Percentiles rank a stretch among this genome's conserved stretches.
These are phyloP conservation scores for Neonectria punicea DNA, from an alignment of 2,329 filamentous ascomycete species.

Conservation along the genomic window DNA sequence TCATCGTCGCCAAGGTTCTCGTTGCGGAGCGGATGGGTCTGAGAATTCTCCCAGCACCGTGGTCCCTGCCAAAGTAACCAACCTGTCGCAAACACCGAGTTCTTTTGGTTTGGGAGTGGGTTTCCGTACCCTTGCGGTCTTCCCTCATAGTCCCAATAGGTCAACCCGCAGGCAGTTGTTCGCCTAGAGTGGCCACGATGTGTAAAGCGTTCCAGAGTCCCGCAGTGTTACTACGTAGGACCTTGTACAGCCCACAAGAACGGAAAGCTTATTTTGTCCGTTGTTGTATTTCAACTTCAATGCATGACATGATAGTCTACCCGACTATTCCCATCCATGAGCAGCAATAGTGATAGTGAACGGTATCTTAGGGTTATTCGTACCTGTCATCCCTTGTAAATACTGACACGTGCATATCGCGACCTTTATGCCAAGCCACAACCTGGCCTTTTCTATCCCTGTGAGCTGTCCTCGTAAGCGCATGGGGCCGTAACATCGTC, in stretches of 20 bases:
- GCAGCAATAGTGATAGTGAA: too few relatives aligned
- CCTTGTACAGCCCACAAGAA: neutral
- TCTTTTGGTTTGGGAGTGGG: neutral
- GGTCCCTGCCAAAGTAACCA: neutral
- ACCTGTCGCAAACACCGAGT: neutral
- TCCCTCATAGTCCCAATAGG: neutral
- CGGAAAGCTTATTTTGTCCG: neutral
- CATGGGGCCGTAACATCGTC: neutral
- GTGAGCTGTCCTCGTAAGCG: neutral
- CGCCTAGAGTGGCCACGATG: neutral
- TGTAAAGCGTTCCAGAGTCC: neutral
- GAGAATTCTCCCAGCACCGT: neutral
- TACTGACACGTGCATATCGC: neutral
- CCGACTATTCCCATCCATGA: neutral
- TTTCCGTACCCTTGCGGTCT: neutral
- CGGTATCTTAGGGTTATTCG: too few relatives aligned
- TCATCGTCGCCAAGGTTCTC: neutral
- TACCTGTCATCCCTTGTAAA: too few relatives aligned
- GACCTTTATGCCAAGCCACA: neutral
- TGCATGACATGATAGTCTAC: neutral
- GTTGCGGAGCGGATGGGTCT: neutral
- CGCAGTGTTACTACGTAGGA: neutral
- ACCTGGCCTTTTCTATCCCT: neutral
- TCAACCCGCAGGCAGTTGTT: neutral
- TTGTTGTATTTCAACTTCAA: too few relatives aligned